Percentiles rank a stretch among this genome's conserved stretches.
phyloP scores from a whole-genome alignment of 2,329 filamentous ascomycete species.

The Teratosphaeria zuluensis region DNA sequence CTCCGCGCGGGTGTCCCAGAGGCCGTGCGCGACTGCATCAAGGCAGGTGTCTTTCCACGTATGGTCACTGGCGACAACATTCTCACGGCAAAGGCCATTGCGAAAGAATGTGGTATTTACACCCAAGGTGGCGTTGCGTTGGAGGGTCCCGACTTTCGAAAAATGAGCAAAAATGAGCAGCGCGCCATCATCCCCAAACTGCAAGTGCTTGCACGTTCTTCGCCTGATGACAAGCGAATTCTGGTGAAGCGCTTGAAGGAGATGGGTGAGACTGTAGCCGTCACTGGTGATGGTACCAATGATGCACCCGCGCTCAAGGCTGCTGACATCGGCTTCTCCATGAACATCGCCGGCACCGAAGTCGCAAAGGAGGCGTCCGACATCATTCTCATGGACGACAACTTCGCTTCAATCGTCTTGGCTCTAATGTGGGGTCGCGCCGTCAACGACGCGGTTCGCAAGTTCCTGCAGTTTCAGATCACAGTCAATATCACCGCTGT shows the following conservation, averaged over 20 bases:
- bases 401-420: constrained; percentile 54
- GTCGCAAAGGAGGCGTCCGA: constrained; percentile 53
- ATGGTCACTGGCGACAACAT: constrained; percentile 70
- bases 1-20: constrained; percentile 57
- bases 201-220: constrained; percentile 59
- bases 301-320: constrained; percentile 57
- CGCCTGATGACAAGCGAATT: constrained; percentile 59
- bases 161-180: constrained; percentile 36
- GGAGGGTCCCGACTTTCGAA: constrained; percentile 37
- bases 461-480: constrained; percentile 60
- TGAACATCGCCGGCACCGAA: constrained; percentile 58
- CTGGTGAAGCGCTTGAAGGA: constrained; percentile 56
- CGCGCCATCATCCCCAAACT: constrained; percentile 50
- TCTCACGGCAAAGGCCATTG: constrained; percentile 63
- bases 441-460: constrained; percentile 46
- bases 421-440: constrained; percentile 54
- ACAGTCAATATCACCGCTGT: constrained; percentile 91
- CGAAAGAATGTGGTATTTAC: constrained; percentile 60
- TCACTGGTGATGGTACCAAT: constrained; percentile 58
- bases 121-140: constrained; percentile 33
- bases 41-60: constrained; percentile 60
- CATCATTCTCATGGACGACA: constrained; percentile 55
- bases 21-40: constrained; percentile 57
- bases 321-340: constrained; percentile 58
- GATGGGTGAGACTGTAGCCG: constrained; percentile 56